Conservation (phyloP, 495 filamentous ascomycete species). For the Aspergillus saccharolyticus region DNA sequence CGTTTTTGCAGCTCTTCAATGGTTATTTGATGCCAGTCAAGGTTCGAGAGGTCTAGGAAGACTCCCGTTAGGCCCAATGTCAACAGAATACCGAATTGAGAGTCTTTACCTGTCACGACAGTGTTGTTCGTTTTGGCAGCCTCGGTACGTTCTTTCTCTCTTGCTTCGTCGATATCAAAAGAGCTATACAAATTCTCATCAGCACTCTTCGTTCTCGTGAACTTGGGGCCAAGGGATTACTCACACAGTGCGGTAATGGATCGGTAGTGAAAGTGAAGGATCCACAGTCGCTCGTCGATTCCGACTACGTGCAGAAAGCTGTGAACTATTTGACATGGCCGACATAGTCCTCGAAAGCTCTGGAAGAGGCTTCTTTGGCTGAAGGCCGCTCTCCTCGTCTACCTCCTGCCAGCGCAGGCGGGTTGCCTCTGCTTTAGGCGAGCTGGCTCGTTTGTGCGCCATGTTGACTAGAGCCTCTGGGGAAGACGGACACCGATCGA, state of each 20-base stretch:
- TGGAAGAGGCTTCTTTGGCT: neutral
- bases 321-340: neutral
- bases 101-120: slow-evolving; percentile 3
- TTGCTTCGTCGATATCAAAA: slow-evolving; percentile 10
- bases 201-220: neutral
- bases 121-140: neutral
- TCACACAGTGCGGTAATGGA: slow-evolving; percentile 11
- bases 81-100: neutral
- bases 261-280: slow-evolving; percentile 8
- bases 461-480: neutral
- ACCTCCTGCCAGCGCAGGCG: slow-evolving; percentile 7
- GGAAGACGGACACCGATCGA: neutral
- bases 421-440: slow-evolving; percentile 2
- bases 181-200: neutral
- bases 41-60: slow-evolving; percentile 13
- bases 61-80: no score
- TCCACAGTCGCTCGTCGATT: slow-evolving; percentile 4
- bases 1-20: slow-evolving; percentile 50
- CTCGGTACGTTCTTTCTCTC: neutral
- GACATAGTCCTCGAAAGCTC: neutral
- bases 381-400: slow-evolving; percentile 6
- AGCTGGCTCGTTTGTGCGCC: slow-evolving; percentile 7
- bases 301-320: slow-evolving; percentile 4
- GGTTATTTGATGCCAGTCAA: slow-evolving; percentile 55
- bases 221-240: neutral